Base-by-base conservation (phyloP, 2,329 filamentous ascomycete genomes). In the Tolypocladium capitatum region DNA sequence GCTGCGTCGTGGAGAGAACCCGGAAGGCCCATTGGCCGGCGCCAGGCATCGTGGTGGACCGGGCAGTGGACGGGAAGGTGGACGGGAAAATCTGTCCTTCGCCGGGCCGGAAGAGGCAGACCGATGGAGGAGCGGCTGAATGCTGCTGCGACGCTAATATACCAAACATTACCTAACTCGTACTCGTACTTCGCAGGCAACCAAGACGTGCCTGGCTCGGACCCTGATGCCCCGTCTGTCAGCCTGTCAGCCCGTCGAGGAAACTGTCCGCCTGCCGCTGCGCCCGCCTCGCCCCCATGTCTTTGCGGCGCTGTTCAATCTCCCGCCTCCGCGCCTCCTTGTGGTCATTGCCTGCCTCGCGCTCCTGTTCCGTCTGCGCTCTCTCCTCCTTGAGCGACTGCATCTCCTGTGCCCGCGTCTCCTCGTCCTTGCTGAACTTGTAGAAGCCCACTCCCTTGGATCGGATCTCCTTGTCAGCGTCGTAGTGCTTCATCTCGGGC, bases 381-480 rank as follows among this genome's bases (percentile, higher is more conserved):
- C 86, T 72, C 62, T 88, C 81, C 55, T 73, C 71, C 53, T 80
- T 75, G 48, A 96, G 68, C 41, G 73, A 75, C 54, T 78, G 74
- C 86, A 97, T 95, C 72, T 97, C 86, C 44, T 58, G 57, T 57
- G 67, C 65, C 60, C 82, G 72, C 53, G 73, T 71, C 54, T 76
- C 80, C 59, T 84, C 81, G 63, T 94, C 84, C 54, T 76, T 78
- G 49, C 83, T 87, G 62, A 98, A 97, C 48, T 84, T 81, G 69
- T 89, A 96, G 67, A 97, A 98, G 0, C 86, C 92, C 0, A 86
- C 86, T 4, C 92, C 92, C 58, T 92, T 91, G 41, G 80, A 87
- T 51, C 92, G 74, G 44, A 95, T 81, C 73, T 98, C 92, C 51
- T 75, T 76, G 51, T 78, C 77, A 1, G 87, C 87, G 63, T 96